Percentiles rank a stretch among this genome's conserved stretches.
phyloP scores from a whole-genome alignment of 306 rosid genomes.

The Citrullus mucosospermus region DNA sequence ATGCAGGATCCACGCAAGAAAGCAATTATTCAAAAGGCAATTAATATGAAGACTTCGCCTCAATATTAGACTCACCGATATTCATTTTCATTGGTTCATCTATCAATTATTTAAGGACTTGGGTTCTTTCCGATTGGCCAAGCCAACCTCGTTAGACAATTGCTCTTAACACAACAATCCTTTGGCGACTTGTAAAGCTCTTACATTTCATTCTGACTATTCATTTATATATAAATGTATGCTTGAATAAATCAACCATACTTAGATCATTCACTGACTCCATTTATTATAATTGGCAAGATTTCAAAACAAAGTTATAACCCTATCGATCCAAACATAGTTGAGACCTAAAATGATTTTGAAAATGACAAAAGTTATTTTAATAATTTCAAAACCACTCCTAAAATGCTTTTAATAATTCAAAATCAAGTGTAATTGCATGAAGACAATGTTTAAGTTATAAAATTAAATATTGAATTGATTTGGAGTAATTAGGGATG shows the following conservation, averaged over 20 bases:
- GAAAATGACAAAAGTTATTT: too few species aligned
- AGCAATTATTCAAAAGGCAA: not conserved
- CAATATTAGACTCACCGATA: not conserved
- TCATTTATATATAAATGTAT: not conserved
- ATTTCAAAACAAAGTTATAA: not conserved
- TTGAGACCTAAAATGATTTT: too few species aligned
- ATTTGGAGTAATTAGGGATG: too few species aligned
- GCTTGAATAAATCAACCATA: not conserved
- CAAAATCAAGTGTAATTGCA: too few species aligned
- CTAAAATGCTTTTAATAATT: too few species aligned
- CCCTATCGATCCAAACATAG: too few species aligned
- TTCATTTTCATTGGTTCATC: not conserved
- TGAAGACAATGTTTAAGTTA: too few species aligned
- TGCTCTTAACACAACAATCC: not conserved
- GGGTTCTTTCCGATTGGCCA: not conserved
- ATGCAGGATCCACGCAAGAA: constrained; percentile 2
- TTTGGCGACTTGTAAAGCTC: not conserved
- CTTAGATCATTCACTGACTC: not conserved
- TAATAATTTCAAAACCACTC: too few species aligned
- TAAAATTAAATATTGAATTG: too few species aligned
- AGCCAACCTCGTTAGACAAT: not conserved
- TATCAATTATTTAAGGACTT: not conserved
- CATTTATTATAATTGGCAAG: not conserved
- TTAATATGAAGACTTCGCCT: not conserved
- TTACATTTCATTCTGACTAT: not conserved